Conservation (phyloP, 2,329 filamentous ascomycete species). For the Claviceps fusiformis region DNA sequence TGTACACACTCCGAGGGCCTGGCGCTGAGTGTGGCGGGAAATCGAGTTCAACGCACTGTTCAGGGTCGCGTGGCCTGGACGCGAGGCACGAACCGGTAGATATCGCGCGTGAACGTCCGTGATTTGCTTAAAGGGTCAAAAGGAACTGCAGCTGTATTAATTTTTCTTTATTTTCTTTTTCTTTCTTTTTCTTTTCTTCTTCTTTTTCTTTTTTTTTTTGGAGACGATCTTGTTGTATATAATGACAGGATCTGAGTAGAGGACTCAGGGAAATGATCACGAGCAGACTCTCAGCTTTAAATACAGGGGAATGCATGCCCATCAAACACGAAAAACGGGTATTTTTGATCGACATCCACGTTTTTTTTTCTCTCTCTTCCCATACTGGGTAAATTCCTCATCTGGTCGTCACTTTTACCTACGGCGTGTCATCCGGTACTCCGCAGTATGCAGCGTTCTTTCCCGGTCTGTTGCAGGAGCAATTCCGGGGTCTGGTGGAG, state of each 20-base stretch:
- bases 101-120: not conserved
- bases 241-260: not conserved
- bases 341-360: not conserved
- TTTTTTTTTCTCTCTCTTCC: not conserved
- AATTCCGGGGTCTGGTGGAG: conserved; percentile 1
- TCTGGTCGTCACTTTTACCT: not conserved
- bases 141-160: not conserved
- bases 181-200: no score
- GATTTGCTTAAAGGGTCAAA: not conserved
- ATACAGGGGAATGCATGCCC: not conserved
- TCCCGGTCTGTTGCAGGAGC: not conserved
- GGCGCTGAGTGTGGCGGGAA: not conserved
- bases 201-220: no score
- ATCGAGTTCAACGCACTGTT: not conserved
- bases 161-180: no score
- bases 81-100: not conserved
- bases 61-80: not conserved
- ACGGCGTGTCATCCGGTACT: not conserved
- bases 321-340: not conserved
- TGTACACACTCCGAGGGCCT: not conserved
- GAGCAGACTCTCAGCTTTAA: not conserved
- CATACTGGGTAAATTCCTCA: not conserved
- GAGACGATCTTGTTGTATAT: not conserved
- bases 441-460: not conserved
- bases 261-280: not conserved